phyloP scores from a whole-genome alignment of 2,329 filamentous ascomycete genomes.

The Phaeophleospora eucalypticola region DNA sequence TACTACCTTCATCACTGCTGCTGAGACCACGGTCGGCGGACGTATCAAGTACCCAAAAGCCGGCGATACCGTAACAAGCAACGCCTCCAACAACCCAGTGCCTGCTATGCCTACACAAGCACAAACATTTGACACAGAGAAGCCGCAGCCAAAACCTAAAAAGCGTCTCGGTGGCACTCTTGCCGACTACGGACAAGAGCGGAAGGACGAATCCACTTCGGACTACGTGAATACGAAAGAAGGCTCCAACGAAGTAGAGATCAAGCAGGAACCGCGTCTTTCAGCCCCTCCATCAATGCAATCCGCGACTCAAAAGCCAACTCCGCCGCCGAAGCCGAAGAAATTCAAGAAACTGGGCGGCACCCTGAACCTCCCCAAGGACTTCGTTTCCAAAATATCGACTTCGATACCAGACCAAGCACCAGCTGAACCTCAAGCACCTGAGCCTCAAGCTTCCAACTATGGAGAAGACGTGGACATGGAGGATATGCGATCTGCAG shows the following conservation, averaged over 20 bases:
- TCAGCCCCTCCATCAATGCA: neutral
- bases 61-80: too few relatives aligned
- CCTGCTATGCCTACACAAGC: too few relatives aligned
- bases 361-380: neutral
- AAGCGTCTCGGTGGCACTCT: neutral
- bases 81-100: too few relatives aligned
- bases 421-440: neutral
- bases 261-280: neutral
- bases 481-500: too few relatives aligned
- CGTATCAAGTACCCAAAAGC: neutral
- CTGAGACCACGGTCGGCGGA: neutral
- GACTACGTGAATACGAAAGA: neutral
- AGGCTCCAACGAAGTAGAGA: neutral
- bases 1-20: conserved; percentile 1
- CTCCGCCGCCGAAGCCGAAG: conserved; percentile 1
- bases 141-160: neutral
- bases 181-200: neutral
- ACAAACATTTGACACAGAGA: too few relatives aligned
- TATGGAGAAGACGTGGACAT: neutral
- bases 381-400: neutral
- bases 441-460: too few relatives aligned
- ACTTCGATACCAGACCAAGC: neutral
- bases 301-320: neutral
- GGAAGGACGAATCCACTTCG: neutral
- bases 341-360: neutral